Evolutionary conservation across 805 yeast species (phyloP).

Genomic region (Zygoascus flipseniorum): DNA sequence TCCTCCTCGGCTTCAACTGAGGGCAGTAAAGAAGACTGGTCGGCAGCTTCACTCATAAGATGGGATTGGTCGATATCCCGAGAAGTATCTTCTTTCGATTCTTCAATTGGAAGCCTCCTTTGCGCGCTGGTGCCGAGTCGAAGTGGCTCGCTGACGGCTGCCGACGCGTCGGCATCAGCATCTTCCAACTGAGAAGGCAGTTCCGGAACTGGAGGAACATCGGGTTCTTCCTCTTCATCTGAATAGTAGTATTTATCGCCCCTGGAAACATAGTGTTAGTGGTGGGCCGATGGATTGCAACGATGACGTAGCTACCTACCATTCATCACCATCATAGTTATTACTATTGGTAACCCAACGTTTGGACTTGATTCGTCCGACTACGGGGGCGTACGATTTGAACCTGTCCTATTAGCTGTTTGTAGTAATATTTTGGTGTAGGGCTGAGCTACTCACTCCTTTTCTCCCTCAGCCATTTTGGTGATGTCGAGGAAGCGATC

Average conservation of each 20-base stretch:
- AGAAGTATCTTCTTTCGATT: conserved; percentile 3
- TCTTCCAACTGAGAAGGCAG: conserved; percentile 7
- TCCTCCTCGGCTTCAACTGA: too few species aligned
- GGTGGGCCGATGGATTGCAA: not conserved
- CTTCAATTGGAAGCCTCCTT: not conserved
- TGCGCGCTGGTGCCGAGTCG: not conserved
- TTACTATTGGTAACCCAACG: conserved; percentile 30
- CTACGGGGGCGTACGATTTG: conserved; percentile 20
- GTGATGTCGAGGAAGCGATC: not conserved
- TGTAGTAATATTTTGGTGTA: too few species aligned
- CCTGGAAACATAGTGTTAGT: conserved; percentile 12
- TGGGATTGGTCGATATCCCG: conserved; percentile 3
- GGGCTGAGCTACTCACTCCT: not conserved
- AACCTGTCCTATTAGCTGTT: not conserved
- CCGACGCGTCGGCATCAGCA: not conserved
- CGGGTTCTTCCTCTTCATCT: conserved; percentile 17
- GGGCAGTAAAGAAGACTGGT: too few species aligned
- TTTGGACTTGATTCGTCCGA: conserved; percentile 25
- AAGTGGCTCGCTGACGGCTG: not conserved
- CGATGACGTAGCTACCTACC: conserved; percentile 10
- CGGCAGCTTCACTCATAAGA: not conserved
- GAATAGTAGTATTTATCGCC: conserved; percentile 23
- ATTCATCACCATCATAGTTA: conserved; percentile 31
- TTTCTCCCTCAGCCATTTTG: not conserved
- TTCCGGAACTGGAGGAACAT: conserved; percentile 19